Conservation (phyloP, 176 grass and related monocot species). For the Aegilops tauschii region DNA sequence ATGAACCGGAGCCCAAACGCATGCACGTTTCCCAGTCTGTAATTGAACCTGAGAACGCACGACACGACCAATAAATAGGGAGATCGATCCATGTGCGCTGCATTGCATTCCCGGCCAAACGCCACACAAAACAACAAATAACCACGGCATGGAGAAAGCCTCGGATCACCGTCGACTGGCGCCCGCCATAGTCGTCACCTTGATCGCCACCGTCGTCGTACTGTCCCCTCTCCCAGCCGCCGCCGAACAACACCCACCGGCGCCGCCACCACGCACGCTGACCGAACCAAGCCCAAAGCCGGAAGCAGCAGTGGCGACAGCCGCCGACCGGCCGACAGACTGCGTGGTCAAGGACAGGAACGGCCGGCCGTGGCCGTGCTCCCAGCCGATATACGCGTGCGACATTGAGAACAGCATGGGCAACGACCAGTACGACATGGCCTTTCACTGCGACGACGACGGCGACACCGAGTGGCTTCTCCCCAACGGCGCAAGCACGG, state of each 20-base stretch:
- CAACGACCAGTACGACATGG: background rate
- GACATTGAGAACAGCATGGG: constrained; percentile 19
- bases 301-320: background rate
- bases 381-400: background rate
- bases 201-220: too few relatives aligned
- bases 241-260: background rate
- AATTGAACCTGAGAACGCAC: too few relatives aligned
- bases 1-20: too few relatives aligned
- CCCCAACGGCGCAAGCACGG: too few relatives aligned
- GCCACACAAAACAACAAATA: background rate
- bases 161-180: background rate
- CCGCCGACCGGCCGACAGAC: background rate
- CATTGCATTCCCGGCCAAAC: background rate
- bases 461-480: too few relatives aligned
- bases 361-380: constrained; percentile 1
- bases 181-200: background rate
- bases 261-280: background rate
- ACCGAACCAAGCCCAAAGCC: background rate
- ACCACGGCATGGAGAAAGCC: background rate
- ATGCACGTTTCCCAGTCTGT: too few relatives aligned
- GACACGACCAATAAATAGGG: too few relatives aligned
- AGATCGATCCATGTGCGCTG: too few relatives aligned
- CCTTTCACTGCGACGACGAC: too few relatives aligned
- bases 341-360: constrained; percentile 8
- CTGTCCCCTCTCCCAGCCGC: background rate